Evolutionary conservation across 208 protist species (phyloP), one percentile per base, ranked within the genome.

Genomic region (Naegleria lovaniensis): DNA sequence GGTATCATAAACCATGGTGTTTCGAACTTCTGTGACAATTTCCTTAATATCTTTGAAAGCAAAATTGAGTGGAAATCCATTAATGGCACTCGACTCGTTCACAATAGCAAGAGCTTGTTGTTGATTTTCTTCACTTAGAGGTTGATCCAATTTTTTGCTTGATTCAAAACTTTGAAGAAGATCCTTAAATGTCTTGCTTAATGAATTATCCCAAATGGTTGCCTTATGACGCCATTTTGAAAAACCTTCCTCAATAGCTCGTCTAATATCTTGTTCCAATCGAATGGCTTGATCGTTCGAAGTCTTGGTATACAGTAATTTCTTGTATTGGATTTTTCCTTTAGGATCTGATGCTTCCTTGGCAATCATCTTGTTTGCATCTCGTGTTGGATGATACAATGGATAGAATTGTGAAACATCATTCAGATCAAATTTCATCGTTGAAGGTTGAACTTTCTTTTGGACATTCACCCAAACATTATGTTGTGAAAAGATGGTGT

Each of bases 401-500:
- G 92, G 91, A 75, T n/a, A 52, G 83, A 89, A 93, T 38, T 39
- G 13, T 51, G 79, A 87, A n/a, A 51, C 29, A 39, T 92, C 84
- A 40, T 43, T 16, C 9, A 93, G 15, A 52, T 91, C 75, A 75
- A 89, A 93, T 29, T 9, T 25, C 91, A 92, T 90, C 16, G 52
- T 36, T 7, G 67, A 39, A 3, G 92, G 92, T 33, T 19, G 22
- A 29, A 40, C 83, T 52, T 75, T 15, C 40, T 19, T 52, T 88
- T 92, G 90, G 0, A 92, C 38, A 83, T 92, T 92, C 4, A 91
- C 91, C 91, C 91, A 93, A 38, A 93, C 36, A 85, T 93, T 93
- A 0, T 39, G 48, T 39, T 87, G 84, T 43, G 91, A 67, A 59
- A 91, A 92, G 22, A 93, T 76, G 7, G 11, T 38, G 6, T 90